A percentile compares a stretch with the other conserved stretches of the same genome.
Evolutionary conservation across 208 protist species (phyloP).

Genomic region (Trypanosoma rangeli): DNA sequence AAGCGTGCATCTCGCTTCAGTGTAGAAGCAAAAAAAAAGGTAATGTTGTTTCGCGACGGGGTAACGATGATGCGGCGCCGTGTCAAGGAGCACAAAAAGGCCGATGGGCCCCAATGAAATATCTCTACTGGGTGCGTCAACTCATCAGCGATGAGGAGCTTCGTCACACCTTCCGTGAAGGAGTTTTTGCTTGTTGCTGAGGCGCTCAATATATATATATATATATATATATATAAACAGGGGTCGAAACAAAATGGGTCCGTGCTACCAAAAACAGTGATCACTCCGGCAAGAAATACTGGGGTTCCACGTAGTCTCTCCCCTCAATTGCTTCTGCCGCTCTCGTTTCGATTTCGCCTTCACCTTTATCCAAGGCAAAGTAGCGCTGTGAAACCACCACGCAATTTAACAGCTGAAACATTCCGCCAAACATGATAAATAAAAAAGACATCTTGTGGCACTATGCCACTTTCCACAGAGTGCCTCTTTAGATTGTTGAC

Average conservation of each 20-base stretch:
- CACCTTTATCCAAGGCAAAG: slow-evolving; percentile 26
- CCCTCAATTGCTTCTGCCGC: neutral
- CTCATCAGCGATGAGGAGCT: slow-evolving; percentile 91
- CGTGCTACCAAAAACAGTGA: slow-evolving; percentile 28
- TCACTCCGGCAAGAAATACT: slow-evolving; percentile 22
- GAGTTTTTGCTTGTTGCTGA: slow-evolving; percentile 35
- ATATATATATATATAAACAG: too few species aligned
- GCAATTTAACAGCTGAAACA: slow-evolving; percentile 94
- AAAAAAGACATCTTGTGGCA: slow-evolving; percentile 98
- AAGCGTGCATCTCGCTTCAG: slow-evolving; percentile 81
- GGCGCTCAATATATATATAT: slow-evolving; percentile 33
- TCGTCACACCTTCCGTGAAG: slow-evolving; percentile 85
- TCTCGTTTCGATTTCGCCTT: neutral
- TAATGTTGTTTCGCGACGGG: slow-evolving; percentile 95
- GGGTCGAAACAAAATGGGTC: slow-evolving; percentile 29
- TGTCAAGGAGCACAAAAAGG: slow-evolving; percentile 98
- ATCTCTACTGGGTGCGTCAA: slow-evolving; percentile 96
- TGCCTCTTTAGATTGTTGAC: slow-evolving; percentile 26
- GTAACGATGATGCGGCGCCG: slow-evolving; percentile 97
- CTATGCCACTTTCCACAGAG: slow-evolving; percentile 33
- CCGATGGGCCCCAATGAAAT: slow-evolving; percentile 88
- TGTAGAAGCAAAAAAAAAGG: slow-evolving; percentile 68
- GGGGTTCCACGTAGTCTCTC: neutral
- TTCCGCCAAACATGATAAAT: slow-evolving; percentile 98
- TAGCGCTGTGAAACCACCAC: slow-evolving; percentile 53